Percentiles rank a stretch among this genome's conserved stretches.
phyloP scores from a whole-genome alignment of 305 asterid genomes.

The Fraxinus nigra region DNA sequence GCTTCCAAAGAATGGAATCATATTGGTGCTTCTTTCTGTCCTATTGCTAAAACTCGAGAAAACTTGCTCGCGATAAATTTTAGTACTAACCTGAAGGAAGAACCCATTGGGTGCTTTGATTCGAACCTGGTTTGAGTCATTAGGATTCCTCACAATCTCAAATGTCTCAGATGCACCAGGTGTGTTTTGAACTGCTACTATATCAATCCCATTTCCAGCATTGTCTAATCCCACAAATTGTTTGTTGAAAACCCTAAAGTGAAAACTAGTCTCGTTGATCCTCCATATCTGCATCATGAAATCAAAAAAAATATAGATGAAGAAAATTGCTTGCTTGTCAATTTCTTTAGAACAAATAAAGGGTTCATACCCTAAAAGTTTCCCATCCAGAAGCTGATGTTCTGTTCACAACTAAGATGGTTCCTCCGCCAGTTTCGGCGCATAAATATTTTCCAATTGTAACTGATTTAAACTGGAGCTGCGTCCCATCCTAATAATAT shows the following conservation, averaged over 20 bases:
- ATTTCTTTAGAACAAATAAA: not conserved
- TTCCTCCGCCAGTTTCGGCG: slow-evolving; percentile 77
- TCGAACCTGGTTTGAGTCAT: slow-evolving; percentile 42
- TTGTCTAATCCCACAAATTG: slow-evolving; percentile 55
- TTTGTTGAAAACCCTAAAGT: slow-evolving; percentile 60
- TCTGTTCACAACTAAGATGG: slow-evolving; percentile 59
- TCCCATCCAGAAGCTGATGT: slow-evolving; percentile 75
- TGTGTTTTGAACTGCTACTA: slow-evolving; percentile 31
- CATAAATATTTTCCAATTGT: slow-evolving; percentile 52
- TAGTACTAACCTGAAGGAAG: slow-evolving; percentile 51
- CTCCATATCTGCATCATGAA: slow-evolving; percentile 63
- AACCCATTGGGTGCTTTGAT: slow-evolving; percentile 57
- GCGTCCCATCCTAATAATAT: slow-evolving; percentile 58
- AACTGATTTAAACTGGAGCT: slow-evolving; percentile 57
- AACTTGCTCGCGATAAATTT: not conserved
- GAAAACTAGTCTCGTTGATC: slow-evolving; percentile 49
- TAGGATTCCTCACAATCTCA: slow-evolving; percentile 40
- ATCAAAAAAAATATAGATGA: not conserved
- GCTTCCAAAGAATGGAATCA: not conserved
- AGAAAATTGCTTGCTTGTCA: not conserved
- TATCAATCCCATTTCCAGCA: slow-evolving; percentile 22
- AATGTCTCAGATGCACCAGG: slow-evolving; percentile 42
- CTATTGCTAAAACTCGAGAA: not conserved
- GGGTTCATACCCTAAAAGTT: slow-evolving; percentile 49
- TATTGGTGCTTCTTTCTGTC: not conserved